phyloP scores from a whole-genome alignment of 1,139 yeast genomes.

The Diutina scorzettiae region DNA sequence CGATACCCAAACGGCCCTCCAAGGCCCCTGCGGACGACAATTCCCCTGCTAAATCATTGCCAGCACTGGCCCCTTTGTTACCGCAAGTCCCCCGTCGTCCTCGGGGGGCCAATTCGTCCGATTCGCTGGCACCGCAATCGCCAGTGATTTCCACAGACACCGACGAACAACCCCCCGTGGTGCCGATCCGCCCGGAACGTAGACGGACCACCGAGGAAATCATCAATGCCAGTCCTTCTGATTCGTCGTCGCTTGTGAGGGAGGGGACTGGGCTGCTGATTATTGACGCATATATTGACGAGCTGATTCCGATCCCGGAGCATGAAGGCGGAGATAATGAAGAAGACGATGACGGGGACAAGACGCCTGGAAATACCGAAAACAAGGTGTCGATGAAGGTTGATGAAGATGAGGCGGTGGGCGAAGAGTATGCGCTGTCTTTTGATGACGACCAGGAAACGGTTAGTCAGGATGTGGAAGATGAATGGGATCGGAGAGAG shows the following conservation, averaged over 20 bases:
- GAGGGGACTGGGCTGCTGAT: background rate
- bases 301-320: constrained; percentile 2
- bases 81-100: background rate
- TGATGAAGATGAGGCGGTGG: constrained; percentile 15
- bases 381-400: constrained; percentile 22
- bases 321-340: background rate
- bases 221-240: background rate
- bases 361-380: constrained; percentile 24
- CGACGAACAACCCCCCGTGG: background rate
- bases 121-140: background rate
- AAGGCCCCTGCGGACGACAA: background rate
- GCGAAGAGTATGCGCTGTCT: constrained; percentile 15
- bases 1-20: background rate
- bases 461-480: constrained; percentile 16
- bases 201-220: background rate
- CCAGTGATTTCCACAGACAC: background rate
- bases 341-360: constrained; percentile 21
- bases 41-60: background rate
- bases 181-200: background rate
- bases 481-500: background rate
- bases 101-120: background rate
- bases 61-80: background rate
- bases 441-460: constrained; percentile 25
- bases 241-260: background rate
- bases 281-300: background rate